These are phyloP conservation scores for Microbotryum lychnidis-dioicae DNA, from an alignment of 1,284 basidiomycete genomes.

Conservation along the genomic window DNA sequence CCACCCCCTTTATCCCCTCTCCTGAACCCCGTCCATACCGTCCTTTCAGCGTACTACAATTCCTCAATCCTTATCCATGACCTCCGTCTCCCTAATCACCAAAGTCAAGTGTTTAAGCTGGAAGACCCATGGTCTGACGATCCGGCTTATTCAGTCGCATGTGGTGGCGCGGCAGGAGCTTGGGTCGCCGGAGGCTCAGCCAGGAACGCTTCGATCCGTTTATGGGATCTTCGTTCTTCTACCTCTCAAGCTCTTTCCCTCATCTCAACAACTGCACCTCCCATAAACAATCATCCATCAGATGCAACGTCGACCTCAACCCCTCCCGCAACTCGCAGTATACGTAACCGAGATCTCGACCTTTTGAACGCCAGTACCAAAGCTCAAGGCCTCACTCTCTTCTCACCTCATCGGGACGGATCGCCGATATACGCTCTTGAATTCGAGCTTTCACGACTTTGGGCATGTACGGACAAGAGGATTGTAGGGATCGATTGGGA, in stretches of 20 bases:
- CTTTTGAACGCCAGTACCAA: too few relatives aligned
- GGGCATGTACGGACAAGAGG: too few relatives aligned
- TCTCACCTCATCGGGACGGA: too few relatives aligned
- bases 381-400: too few relatives aligned
- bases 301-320: too few relatives aligned
- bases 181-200: conserved; percentile 11
- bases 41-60: conserved; percentile 22
- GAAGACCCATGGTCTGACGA: conserved; percentile 26
- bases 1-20: conserved; percentile 4
- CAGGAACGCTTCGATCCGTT: conserved; percentile 13
- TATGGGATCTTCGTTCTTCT: conserved; percentile 18
- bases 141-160: conserved; percentile 11
- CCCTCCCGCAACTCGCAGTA: too few relatives aligned
- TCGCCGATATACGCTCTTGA: too few relatives aligned
- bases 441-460: too few relatives aligned
- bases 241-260: background rate
- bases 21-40: conserved; percentile 5
- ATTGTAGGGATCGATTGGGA: too few relatives aligned
- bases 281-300: too few relatives aligned
- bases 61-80: conserved; percentile 16
- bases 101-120: background rate
- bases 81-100: conserved; percentile 5
- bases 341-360: too few relatives aligned
- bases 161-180: conserved; percentile 6
- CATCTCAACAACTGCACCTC: too few relatives aligned